Evolutionary conservation across 331 rosid genomes (phyloP).

Genomic region (Pyracantha coccinea): DNA sequence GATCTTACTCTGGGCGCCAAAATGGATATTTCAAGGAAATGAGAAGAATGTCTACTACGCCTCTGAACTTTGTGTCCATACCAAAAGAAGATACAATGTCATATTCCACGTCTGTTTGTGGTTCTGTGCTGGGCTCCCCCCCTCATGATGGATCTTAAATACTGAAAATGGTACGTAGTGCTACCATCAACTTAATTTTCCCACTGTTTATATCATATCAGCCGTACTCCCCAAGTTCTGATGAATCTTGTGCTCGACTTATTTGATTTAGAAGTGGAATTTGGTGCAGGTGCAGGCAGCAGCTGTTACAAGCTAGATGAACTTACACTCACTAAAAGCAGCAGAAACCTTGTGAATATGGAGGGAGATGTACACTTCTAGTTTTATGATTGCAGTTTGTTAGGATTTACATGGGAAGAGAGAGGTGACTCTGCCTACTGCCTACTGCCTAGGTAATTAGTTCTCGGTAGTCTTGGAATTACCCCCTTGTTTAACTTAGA

Average conservation of each 20-base stretch:
- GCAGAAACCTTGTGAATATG: constrained; percentile 59
- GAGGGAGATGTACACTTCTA: constrained; percentile 49
- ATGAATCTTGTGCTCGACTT: not conserved
- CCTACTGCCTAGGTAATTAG: constrained; percentile 14
- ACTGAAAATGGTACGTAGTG: constrained; percentile 30
- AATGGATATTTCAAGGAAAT: constrained; percentile 82
- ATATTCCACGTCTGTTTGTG: constrained; percentile 55
- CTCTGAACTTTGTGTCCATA: constrained; percentile 80
- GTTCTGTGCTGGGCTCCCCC: constrained; percentile 92
- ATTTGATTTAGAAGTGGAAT: not conserved
- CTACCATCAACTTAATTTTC: not conserved
- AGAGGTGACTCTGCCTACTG: constrained; percentile 16
- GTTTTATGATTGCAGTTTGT: constrained; percentile 50
- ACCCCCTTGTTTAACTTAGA: constrained; percentile 3
- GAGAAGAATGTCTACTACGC: constrained; percentile 85
- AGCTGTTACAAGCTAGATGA: constrained; percentile 22
- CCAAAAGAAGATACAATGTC: constrained; percentile 93
- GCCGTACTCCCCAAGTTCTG: not conserved
- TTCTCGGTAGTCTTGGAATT: constrained; percentile 15
- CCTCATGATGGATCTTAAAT: constrained; percentile 44
- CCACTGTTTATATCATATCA: no score
- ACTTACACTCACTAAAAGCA: constrained; percentile 24
- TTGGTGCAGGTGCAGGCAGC: constrained; percentile 40
- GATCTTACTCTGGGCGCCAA: constrained; percentile 87
- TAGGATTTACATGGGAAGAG: constrained; percentile 31